Evolutionary conservation across 305 asterid species (phyloP), one percentile per base, ranked within the genome.

Genomic region (Fraxinus baroniana): DNA sequence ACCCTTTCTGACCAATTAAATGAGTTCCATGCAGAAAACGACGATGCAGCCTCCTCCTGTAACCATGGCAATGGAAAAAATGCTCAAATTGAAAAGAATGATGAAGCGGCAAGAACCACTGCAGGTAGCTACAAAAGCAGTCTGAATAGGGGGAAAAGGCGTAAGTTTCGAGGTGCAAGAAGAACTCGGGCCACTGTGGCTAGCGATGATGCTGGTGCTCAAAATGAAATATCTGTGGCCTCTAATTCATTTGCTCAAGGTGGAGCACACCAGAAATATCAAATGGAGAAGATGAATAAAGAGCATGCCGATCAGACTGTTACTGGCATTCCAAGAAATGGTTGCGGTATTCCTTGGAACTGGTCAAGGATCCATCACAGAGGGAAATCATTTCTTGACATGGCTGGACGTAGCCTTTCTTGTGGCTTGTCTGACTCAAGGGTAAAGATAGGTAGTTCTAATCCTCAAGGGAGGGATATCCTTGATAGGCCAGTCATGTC

Each of bases 261-360:
- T 75, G 85, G 90, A 82, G 86, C 84, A 35, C 79, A 85, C 74
- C 89, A 79, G 79, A 86, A 80, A 84, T 81, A 85, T 89, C 88
- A 78, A 30, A 77, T 77, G 49, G 89, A 84, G 62, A 91, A 90
- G 81, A 91, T 84, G 64, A 82, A 76, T 24, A 90, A 84, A 72
- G 91, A 87, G 78, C 84, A 87, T 74, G 86, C 76, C n/a, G 83
- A 89, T 82, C 93, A 83, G 84, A 86, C 88, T 82, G 86, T 87
- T 18, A 84, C 83, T 3, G 87, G 89, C 83, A 91, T 81, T 80
- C 94, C 92, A 6, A 86, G 87, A 82, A 92, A 95, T 80, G 98
- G 97, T 10, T 97, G 99, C 78, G 98, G 99, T 13, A 91, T 95
- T 85, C 98, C 98, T 52, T 97, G 91, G 93, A 94, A 94, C 80